Evolutionary conservation across 1,284 basidiomycete species (phyloP), one percentile per base, ranked within the genome.

Genomic region (Boletus semigastroideus): DNA sequence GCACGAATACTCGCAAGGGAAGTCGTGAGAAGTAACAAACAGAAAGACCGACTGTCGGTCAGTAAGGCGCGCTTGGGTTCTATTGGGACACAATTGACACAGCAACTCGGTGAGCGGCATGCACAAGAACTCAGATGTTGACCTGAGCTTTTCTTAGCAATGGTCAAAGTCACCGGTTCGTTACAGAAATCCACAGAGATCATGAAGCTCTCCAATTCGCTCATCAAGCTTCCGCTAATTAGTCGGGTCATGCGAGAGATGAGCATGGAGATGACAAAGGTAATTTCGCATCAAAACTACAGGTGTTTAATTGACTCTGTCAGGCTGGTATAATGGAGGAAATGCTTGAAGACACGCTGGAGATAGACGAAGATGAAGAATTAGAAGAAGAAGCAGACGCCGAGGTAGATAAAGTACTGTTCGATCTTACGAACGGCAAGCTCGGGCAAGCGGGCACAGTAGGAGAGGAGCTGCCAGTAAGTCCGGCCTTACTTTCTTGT

Each of bases 181-280:
- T 78, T 99, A 61, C 94, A 98, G 74, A 98, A 95, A 72, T 96
- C 93, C 11, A 95, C 96, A 1, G 96, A 99, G 72, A 98, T 99
- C 58, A 99, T 99, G 96, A 99, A 92, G 74, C 79, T 95, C 31
- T 96, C 95, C 5, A 99, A 98, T 72, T 78, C 87, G 43, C 81
- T 99, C 42, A 78, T 99, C 63, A 94, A 87, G 67, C 77, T 99
- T 33, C 97, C 97, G 16, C 92, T 99, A 69, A 84, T 99, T 49
- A 91, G 86, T 68, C 87, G 86, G 58, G 82, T 85, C 0, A 99
- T 99, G 97, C 83, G 94, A 28, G 90, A 98, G 66, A 96, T 99
- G 94, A 92, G 89, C 63, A 92, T 94, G 84, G 96, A 99, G 72
- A 98, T 99, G 94, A 98, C 92, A 59, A 98, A 98, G 83, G 93